These are phyloP conservation scores for Sporobolomyces phaffii DNA, from an alignment of 768 basidiomycete genomes.

Conservation along the genomic window DNA sequence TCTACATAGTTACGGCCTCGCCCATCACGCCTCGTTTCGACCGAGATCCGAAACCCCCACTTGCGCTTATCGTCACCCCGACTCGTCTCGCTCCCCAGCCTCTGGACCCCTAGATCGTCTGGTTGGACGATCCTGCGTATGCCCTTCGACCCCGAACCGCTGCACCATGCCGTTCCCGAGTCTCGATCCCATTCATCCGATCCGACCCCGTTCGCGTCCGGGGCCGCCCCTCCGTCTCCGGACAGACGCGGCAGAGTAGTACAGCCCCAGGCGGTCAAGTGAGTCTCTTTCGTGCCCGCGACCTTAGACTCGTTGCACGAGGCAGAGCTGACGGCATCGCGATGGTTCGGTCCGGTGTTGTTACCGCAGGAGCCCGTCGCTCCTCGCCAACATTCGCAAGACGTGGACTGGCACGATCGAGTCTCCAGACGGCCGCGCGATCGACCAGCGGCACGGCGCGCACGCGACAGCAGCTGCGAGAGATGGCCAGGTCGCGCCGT, in stretches of 20 bases:
- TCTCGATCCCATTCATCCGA: neutral
- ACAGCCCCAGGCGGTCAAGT: slow-evolving; percentile 4
- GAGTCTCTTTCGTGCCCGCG: neutral
- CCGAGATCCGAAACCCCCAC: too few species aligned
- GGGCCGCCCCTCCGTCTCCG: neutral
- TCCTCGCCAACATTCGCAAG: neutral
- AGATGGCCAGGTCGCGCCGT: neutral
- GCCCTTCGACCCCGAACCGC: neutral
- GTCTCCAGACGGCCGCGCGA: neutral
- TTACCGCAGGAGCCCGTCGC: slow-evolving; percentile 7
- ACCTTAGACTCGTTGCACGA: neutral
- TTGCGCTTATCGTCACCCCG: too few species aligned
- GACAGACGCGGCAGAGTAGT: neutral
- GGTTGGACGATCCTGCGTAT: slow-evolving; percentile 6
- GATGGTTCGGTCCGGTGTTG: neutral
- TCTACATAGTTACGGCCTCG: too few species aligned
- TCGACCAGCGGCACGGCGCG: too few species aligned
- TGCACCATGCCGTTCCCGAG: neutral
- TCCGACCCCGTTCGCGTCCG: neutral
- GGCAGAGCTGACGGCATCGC: too few species aligned
- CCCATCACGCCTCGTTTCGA: too few species aligned
- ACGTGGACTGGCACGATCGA: neutral
- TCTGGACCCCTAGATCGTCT: slow-evolving; percentile 11
- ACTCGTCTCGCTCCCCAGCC: too few species aligned
- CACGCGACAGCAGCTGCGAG: neutral